Base-by-base conservation (phyloP, 192 early-diverging fungal species). In the Mortierella antarctica region DNA sequence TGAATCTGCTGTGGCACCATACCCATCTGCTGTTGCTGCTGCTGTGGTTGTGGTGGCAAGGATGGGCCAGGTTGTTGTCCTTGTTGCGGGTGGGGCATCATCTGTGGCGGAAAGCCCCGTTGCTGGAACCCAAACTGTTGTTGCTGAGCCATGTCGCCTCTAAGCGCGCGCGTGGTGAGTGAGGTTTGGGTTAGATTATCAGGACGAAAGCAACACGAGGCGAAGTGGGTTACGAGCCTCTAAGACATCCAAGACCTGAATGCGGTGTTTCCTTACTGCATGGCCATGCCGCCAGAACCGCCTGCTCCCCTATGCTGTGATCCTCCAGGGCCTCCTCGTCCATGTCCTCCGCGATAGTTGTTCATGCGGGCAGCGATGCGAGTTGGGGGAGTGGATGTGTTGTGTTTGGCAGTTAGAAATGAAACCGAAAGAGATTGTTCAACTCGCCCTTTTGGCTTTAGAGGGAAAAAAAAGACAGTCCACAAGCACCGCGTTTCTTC, bases 1-100 rank as follows among this genome's bases (percentile, higher is more conserved):
- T 80, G 77, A 40, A 80, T 79, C 31, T 58, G 65, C 47, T 75
- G 77, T 31, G 65, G 77, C 7, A 55, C n/a, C 70, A 71, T 63
- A 40, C 45, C 55, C 21, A 54, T 57, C 45, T 69, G 67, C 39
- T 58, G 62, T 51, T 46, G 51, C 52, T n/a, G 71, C 54, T 57
- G 74, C 31, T 59, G 74, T 31, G 65, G 74, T 40, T 20, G 31
- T 3, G 31, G 31, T 31, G 31, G 31, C 31, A 31, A 31, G 31
- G 31, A 3, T 31, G 31, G 31, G 31, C 31, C 31, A 2, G 31
- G 42, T n/a, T 41, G 62, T 40, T 75, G 74, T 44, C 55, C 59
- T 42, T 65, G 65, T 2, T 20, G 57, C 57, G 62, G 60, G 6
- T 31, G 69, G n/a, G 57, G 80, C 46, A 58, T 64, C 58, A 70